These are phyloP conservation scores for Takakia lepidozioides DNA, from an alignment of 225 moss, liverwort and hornwort species.

Conservation along the genomic window DNA sequence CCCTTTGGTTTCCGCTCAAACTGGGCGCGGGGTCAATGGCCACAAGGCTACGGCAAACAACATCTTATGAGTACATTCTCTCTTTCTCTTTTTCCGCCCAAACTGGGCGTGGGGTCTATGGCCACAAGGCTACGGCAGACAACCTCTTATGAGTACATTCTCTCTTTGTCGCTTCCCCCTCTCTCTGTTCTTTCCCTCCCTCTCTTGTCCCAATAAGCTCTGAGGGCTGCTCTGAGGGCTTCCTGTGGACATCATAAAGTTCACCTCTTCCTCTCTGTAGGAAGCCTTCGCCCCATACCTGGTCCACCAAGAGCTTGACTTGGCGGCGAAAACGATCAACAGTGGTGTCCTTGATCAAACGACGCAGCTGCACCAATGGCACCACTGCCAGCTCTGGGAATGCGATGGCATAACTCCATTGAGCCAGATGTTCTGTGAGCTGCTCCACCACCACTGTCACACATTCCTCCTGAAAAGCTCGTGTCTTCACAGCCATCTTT, in stretches of 20 bases:
- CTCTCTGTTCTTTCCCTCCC: too few species aligned
- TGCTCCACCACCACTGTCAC: conserved; percentile 73
- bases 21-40: too few species aligned
- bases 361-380: conserved; percentile 74
- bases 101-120: too few species aligned
- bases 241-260: neutral
- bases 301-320: conserved; percentile 80
- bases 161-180: too few species aligned
- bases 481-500: conserved; percentile 70
- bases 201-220: too few species aligned
- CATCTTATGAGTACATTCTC: too few species aligned
- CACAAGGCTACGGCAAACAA: too few species aligned
- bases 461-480: conserved; percentile 83
- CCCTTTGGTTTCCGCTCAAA: too few species aligned
- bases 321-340: conserved; percentile 80
- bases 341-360: conserved; percentile 63
- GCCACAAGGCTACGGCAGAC: too few species aligned
- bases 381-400: conserved; percentile 91
- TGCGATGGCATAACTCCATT: conserved; percentile 76
- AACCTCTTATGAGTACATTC: too few species aligned
- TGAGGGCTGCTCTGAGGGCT: too few species aligned
- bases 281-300: conserved; percentile 27
- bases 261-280: neutral
- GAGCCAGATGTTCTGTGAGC: conserved; percentile 78
- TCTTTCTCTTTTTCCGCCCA: too few species aligned